Base-by-base conservation (phyloP, 1,284 basidiomycete genomes). In the Fereydounia khargensis region DNA sequence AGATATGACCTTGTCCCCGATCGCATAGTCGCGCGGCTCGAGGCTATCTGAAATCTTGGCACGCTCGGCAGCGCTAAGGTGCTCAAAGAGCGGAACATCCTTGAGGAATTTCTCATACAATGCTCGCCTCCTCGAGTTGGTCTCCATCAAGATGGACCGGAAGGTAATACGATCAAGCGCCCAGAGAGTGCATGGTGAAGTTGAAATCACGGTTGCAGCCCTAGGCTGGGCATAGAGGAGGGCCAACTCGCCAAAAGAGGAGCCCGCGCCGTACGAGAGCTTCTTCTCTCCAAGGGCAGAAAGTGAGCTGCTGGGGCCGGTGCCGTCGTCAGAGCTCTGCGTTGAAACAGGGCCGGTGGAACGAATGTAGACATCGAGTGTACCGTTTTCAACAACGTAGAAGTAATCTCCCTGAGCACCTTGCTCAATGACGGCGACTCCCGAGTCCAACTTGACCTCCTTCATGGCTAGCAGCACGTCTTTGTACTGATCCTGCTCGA, bases 11-110 rank as follows among this genome's bases (percentile, higher is more conserved):
- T 85, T 82, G 64, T 91, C 85, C 17, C 90, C 92, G 55, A 89
- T 86, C 37, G 82, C 79, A 76, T 90, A 91, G 19, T 87, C 83
- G 53, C 82, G 82, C 66, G 90, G 88, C 65, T 90, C 86, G 28
- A 98, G 83, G 13, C 92, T 91, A 77, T 98, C 94, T 46, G 92
- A 90, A 57, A 98, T 90, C 80, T 97, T 97, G 79, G 91, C 91
- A 38, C 91, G 82, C 77, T 97, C 91, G 45, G 87, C 84, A 3
- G 86, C 82, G 67, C 87, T 86, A 25, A 98, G 83, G 10, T 88
- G 88, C 30, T 87, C 84, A 35, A 98, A 82, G 42, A 98, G 83
- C 6, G 87, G 84, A 7, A 97, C 94, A n/a, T 87, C 88, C 23
- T 86, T 85, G 47, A 98, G 80, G 82, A 98, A 97, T 31, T 86